Conservation (phyloP, 2,329 filamentous ascomycete species). For the Cercospora janseana region DNA sequence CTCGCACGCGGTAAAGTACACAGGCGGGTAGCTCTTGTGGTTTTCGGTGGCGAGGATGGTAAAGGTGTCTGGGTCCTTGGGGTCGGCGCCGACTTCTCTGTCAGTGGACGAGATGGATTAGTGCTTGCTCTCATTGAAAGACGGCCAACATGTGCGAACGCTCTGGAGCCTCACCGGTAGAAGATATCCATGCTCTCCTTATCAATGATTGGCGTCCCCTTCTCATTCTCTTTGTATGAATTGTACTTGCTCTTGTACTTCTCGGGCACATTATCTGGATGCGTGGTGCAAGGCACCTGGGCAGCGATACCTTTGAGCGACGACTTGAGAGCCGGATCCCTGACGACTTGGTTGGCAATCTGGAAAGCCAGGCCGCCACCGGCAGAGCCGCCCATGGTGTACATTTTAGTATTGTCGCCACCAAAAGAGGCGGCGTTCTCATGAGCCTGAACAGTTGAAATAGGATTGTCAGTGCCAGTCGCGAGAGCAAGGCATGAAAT, state of each 20-base stretch:
- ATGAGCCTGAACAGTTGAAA: conserved; percentile 18
- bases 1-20: conserved; percentile 53
- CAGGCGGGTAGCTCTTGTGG: conserved; percentile 41
- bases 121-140: background rate
- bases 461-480: background rate
- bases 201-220: conserved; percentile 27
- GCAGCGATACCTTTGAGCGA: conserved; percentile 37
- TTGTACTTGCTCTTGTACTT: conserved; percentile 29
- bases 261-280: conserved; percentile 29
- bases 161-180: conserved; percentile 15
- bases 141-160: too few species aligned
- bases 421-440: conserved; percentile 28
- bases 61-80: conserved; percentile 25
- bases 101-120: background rate
- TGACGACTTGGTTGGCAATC: conserved; percentile 26
- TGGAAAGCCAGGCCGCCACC: conserved; percentile 28
- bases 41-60: conserved; percentile 26
- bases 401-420: conserved; percentile 26
- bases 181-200: conserved; percentile 29
- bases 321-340: conserved; percentile 26
- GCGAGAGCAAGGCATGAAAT: too few species aligned
- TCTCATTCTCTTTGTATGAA: conserved; percentile 25
- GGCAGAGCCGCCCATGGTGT: conserved; percentile 34
- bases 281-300: conserved; percentile 40
- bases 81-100: conserved; percentile 24